These are phyloP conservation scores for Metschnikowia gruessii DNA, from an alignment of 805 yeast genomes.

Conservation along the genomic window DNA sequence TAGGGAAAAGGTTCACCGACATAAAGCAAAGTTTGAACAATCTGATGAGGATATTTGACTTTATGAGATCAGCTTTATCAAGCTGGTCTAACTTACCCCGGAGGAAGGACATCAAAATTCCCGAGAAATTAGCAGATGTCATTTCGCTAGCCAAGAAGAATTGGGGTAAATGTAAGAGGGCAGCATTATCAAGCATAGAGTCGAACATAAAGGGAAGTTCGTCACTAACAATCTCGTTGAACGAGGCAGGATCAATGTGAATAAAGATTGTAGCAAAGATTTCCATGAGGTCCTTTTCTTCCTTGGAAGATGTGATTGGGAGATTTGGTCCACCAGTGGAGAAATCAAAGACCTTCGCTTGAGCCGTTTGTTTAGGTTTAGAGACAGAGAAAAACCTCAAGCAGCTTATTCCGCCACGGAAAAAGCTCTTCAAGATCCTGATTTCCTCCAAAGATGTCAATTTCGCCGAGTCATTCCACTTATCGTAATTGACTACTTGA, in stretches of 20 bases:
- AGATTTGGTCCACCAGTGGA: conserved; percentile 77
- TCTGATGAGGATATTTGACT: conserved; percentile 77
- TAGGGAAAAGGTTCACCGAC: conserved; percentile 91
- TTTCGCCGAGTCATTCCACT: conserved; percentile 85
- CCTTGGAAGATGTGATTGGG: conserved; percentile 85
- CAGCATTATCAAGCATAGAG: conserved; percentile 77
- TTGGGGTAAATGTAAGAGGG: conserved; percentile 87
- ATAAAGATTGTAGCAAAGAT: conserved; percentile 90
- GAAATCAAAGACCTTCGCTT: conserved; percentile 45
- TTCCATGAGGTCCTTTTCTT: conserved; percentile 94
- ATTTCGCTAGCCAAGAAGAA: conserved; percentile 90
- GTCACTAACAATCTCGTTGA: conserved; percentile 82
- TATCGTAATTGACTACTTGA: conserved; percentile 40
- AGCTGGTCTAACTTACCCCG: conserved; percentile 69
- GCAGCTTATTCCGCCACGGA: conserved; percentile 82
- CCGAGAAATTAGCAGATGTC: conserved; percentile 90
- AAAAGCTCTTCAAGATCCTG: conserved; percentile 67
- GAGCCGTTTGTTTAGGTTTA: conserved; percentile 42
- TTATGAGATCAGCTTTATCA: conserved; percentile 75
- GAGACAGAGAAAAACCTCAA: conserved; percentile 67
- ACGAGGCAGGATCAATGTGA: conserved; percentile 92
- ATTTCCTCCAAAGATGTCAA: conserved; percentile 84
- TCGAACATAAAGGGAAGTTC: conserved; percentile 78
- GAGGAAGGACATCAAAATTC: conserved; percentile 74
- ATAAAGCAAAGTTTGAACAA: conserved; percentile 90